Base-by-base conservation (phyloP, 306 rosid species). In the Vicia villosa region DNA sequence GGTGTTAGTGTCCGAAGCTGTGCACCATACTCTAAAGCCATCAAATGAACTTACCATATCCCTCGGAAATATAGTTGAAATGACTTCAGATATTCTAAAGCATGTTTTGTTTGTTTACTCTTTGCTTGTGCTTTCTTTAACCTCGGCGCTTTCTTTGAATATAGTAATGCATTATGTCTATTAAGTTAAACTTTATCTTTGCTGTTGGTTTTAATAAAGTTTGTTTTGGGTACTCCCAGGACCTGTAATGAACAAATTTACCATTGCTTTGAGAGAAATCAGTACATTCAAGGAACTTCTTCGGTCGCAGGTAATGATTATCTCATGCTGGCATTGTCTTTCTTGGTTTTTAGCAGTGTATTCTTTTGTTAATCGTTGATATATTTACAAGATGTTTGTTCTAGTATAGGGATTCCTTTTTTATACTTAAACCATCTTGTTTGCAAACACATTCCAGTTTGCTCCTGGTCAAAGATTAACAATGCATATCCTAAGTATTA, bases 271-370 rank as follows among this genome's bases (percentile, higher is more conserved):
- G 75, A 94, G 98, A 83, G 97, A 94, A 85, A 91, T 94, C 70
- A 82, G 87, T 65, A 88, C 99, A 34, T 91, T 83, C 84, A 94
- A 94, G 87, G 97, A 91, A 84, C 88, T 87, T 68, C 92, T 94
- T 76, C 92, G 97, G 36, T 87, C 89, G 13, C 96, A 87, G 94
- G 99, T 94, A 72, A 76, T 72, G 21, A 21, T 17, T 70, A 36
- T 50, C 57, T 49, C 14, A 15, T 62, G 40, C 40, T 51, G 21
- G 24, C 43, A 15, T 26, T 36, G 56, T 45, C 55, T 54, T 19
- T 56, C 75, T 42, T 60, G 69, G 56, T 43, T 58, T 78, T 75
- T 50, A 37, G 74, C 59, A 54, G 28, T 62, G 32, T 38, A 66
- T 47, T 55, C 15, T 61, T 66, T 45, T 57, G 37, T 52, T 17